Evolutionary conservation across 2,329 filamentous ascomycete genomes (phyloP).

Genomic region (Ceratocystis cacaofunesta): DNA sequence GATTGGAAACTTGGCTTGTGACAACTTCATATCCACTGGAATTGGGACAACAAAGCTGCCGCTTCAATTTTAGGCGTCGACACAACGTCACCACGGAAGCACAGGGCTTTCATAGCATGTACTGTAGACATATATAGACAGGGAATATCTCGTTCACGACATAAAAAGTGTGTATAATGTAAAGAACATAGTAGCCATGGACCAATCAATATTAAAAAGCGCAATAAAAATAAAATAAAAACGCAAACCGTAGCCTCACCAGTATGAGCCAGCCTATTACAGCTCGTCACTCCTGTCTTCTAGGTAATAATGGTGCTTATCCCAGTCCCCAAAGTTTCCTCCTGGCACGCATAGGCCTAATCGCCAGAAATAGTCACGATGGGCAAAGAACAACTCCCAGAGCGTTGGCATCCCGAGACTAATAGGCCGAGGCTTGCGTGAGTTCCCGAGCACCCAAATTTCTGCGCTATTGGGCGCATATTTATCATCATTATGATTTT

Average conservation of each 20-base stretch:
- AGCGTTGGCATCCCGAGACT: conserved; percentile 35
- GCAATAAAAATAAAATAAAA: not conserved
- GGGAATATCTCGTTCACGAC: not conserved
- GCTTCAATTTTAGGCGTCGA: not conserved
- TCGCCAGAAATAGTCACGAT: conserved; percentile 94
- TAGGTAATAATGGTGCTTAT: conserved; percentile 34
- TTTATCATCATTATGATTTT: not conserved
- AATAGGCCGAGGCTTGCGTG: conserved; percentile 6
- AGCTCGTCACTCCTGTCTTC: conserved; percentile 26
- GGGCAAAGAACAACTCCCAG: conserved; percentile 88
- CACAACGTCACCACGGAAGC: not conserved
- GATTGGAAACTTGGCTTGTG: conserved; percentile 1
- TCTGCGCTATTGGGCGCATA: conserved; percentile 18
- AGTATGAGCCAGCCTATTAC: conserved; percentile 20
- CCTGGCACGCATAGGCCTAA: conserved; percentile 78
- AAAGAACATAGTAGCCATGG: not conserved
- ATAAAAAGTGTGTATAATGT: not conserved
- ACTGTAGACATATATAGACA: not conserved
- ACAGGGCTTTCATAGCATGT: not conserved
- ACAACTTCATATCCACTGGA: not conserved
- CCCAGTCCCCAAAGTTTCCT: conserved; percentile 56
- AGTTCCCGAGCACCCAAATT: conserved; percentile 34
- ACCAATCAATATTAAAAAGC: not conserved
- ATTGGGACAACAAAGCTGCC: not conserved
- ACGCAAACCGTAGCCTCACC: not conserved